Conservation (phyloP, 108 stramenopile genomes). For the Conticribra guillardii region DNA sequence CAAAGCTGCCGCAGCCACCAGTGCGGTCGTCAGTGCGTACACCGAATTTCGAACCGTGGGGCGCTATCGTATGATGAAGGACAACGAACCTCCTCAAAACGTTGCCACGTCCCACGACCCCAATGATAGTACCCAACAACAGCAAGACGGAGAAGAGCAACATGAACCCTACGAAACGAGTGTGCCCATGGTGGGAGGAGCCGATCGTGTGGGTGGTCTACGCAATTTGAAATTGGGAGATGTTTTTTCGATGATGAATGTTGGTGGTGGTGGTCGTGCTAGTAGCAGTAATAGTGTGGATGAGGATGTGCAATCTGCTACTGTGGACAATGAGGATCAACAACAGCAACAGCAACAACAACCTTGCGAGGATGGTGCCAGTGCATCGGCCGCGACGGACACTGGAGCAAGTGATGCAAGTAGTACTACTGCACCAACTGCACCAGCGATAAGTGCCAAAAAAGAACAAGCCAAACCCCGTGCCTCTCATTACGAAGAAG, state of each 20-base stretch:
- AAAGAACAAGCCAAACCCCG: conserved; percentile 1
- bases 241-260: conserved; percentile 6
- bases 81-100: conserved; percentile 20
- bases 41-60: conserved; percentile 38
- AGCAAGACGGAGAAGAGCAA: background rate
- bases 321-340: background rate
- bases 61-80: conserved; percentile 37
- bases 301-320: background rate
- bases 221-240: conserved; percentile 22
- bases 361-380: too few species aligned
- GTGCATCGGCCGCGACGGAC: too few species aligned
- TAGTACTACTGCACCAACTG: too few species aligned
- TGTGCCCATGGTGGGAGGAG: conserved; percentile 31
- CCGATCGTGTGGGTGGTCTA: conserved; percentile 34
- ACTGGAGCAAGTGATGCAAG: too few species aligned
- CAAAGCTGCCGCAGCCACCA: conserved; percentile 20
- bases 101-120: conserved; percentile 13
- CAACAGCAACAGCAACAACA: too few species aligned
- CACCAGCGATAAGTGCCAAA: background rate
- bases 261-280: background rate
- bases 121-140: too few species aligned
- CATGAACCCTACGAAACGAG: background rate
- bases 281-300: background rate
- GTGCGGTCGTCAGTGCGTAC: conserved; percentile 33
- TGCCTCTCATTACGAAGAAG: conserved; percentile 38